Evolutionary conservation across 257 asterid genomes (phyloP).

Genomic region (Rubia yunnanensis): DNA sequence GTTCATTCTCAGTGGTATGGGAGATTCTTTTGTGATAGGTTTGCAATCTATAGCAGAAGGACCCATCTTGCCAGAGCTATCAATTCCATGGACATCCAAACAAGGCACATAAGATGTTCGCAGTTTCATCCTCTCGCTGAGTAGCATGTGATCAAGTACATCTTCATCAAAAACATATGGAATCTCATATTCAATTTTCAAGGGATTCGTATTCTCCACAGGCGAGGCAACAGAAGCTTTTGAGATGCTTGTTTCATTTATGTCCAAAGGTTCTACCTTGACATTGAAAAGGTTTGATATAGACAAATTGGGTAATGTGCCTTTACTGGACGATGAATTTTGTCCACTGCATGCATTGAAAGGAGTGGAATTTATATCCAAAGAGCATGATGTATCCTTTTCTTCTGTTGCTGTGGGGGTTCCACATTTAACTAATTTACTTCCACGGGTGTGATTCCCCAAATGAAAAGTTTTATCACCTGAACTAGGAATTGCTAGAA

Average conservation of each 20-base stretch:
- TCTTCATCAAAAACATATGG: slow-evolving; percentile 34
- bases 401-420: slow-evolving; percentile 10
- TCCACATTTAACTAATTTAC: slow-evolving; percentile 9
- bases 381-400: slow-evolving; percentile 12
- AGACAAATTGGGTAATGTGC: slow-evolving; percentile 13
- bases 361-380: slow-evolving; percentile 13
- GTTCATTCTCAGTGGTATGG: slow-evolving; percentile 27
- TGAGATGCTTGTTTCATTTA: slow-evolving; percentile 16
- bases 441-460: slow-evolving; percentile 10
- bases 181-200: slow-evolving; percentile 39
- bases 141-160: slow-evolving; percentile 62
- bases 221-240: slow-evolving; percentile 22
- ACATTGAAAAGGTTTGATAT: slow-evolving; percentile 21
- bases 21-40: slow-evolving; percentile 31
- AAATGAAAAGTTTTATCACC: slow-evolving; percentile 5
- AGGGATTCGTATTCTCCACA: slow-evolving; percentile 17
- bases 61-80: slow-evolving; percentile 19
- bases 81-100: slow-evolving; percentile 16
- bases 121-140: slow-evolving; percentile 54
- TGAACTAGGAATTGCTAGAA: slow-evolving; percentile 7
- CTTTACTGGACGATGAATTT: slow-evolving; percentile 17
- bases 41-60: slow-evolving; percentile 23
- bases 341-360: slow-evolving; percentile 15
- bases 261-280: slow-evolving; percentile 41
- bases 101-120: slow-evolving; percentile 28